phyloP scores from a whole-genome alignment of 2,329 filamentous ascomycete species.

The Ophiostoma pallidulum region DNA sequence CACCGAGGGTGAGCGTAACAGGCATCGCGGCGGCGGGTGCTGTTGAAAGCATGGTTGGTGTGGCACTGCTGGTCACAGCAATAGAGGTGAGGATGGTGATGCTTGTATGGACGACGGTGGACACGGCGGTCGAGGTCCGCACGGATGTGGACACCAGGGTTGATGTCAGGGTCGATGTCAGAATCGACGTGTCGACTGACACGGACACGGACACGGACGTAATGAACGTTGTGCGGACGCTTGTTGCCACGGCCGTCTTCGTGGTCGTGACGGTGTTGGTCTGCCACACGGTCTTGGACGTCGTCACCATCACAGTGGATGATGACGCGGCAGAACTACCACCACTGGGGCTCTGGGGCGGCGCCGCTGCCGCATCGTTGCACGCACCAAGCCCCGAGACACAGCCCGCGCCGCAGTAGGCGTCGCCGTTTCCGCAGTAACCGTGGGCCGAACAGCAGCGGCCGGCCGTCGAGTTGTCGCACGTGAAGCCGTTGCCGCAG shows the following conservation, averaged over 20 bases:
- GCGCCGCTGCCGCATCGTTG: neutral
- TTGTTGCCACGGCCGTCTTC: neutral
- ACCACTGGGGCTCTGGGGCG: neutral
- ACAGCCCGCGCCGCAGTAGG: constrained; percentile 12
- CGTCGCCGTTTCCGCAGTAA: constrained; percentile 9
- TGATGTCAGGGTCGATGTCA: neutral
- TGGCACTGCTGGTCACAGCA: neutral
- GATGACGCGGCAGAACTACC: neutral
- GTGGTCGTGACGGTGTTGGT: neutral
- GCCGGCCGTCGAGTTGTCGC: constrained; percentile 5
- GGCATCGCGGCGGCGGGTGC: neutral
- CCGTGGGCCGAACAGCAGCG: constrained; percentile 10
- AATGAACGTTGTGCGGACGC: neutral
- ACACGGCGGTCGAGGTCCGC: neutral
- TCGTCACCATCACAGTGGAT: neutral
- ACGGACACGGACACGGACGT: neutral
- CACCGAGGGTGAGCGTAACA: neutral
- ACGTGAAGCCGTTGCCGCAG: constrained; percentile 9
- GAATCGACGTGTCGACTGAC: neutral
- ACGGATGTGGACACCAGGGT: neutral
- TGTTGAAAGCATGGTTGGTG: neutral
- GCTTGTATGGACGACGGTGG: neutral
- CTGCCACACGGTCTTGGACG: neutral
- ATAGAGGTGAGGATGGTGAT: neutral
- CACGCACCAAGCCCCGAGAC: neutral